Evolutionary conservation across 441 rosid genomes (phyloP).

Genomic region (Populus hybrid): DNA sequence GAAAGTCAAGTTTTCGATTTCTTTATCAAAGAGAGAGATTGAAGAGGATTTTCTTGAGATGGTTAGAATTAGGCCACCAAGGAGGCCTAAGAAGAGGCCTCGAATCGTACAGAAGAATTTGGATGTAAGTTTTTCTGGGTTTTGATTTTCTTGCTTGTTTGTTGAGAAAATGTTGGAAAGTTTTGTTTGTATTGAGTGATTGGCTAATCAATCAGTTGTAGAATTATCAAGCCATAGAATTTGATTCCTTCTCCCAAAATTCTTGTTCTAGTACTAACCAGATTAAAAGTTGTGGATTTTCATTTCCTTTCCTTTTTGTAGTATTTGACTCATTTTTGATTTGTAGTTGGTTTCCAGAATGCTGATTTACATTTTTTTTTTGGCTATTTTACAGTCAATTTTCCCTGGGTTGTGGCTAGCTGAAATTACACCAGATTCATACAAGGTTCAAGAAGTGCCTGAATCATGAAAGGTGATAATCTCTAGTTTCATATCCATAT

Average conservation of each 20-base stretch:
- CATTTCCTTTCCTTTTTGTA: background rate
- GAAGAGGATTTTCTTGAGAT: conserved; percentile 55
- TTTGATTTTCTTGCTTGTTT: background rate
- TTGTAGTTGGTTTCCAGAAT: background rate
- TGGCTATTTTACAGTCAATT: conserved; percentile 38
- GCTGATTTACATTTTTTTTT: too few relatives aligned
- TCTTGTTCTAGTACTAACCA: background rate
- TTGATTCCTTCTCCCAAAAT: background rate
- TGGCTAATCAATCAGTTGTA: too few relatives aligned
- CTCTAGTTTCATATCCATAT: background rate
- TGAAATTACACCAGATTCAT: conserved; percentile 49
- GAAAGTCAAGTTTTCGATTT: conserved; percentile 40
- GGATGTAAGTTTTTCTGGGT: conserved; percentile 34
- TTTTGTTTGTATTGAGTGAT: too few relatives aligned
- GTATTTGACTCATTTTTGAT: background rate
- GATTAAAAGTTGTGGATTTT: background rate
- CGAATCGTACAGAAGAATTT: conserved; percentile 54
- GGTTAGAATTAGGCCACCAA: conserved; percentile 48
- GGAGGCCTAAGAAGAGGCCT: conserved; percentile 67
- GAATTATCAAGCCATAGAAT: background rate
- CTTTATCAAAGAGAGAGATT: conserved; percentile 46
- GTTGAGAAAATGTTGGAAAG: too few relatives aligned
- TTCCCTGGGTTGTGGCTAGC: conserved; percentile 60
- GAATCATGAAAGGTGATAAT: conserved; percentile 40
- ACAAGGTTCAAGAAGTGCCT: conserved; percentile 48